Conservation (phyloP, 768 basidiomycete genomes). For the Lactifluus piperatus region DNA sequence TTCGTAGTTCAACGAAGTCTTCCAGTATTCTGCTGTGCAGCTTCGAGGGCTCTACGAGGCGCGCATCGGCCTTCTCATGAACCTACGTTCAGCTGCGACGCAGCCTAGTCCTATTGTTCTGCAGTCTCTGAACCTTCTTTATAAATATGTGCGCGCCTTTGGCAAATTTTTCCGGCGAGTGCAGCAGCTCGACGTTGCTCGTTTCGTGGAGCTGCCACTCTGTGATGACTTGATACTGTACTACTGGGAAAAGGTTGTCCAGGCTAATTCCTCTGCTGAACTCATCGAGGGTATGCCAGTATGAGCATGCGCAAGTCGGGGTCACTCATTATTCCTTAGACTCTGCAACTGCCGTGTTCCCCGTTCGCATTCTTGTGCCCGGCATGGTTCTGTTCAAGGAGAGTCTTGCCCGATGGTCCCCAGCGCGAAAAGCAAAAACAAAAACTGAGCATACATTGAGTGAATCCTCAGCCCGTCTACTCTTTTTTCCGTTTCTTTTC, state of each 20-base stretch:
- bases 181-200: slow-evolving; percentile 49
- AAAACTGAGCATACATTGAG: slow-evolving; percentile 53
- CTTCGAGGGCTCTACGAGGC: slow-evolving; percentile 46
- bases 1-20: slow-evolving; percentile 50
- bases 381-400: slow-evolving; percentile 84
- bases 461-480: slow-evolving; percentile 25
- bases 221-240: slow-evolving; percentile 64
- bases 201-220: slow-evolving; percentile 54
- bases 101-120: slow-evolving; percentile 31
- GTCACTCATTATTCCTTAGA: slow-evolving; percentile 34
- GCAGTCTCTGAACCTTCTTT: slow-evolving; percentile 47
- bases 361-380: slow-evolving; percentile 74
- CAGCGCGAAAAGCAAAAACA: slow-evolving; percentile 51
- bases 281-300: slow-evolving; percentile 43
- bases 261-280: slow-evolving; percentile 49
- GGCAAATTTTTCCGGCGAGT: slow-evolving; percentile 77
- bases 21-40: slow-evolving; percentile 49
- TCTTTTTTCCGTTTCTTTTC: not conserved
- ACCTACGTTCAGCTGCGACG: slow-evolving; percentile 31
- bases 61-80: slow-evolving; percentile 45
- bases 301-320: not conserved
- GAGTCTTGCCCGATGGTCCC: slow-evolving; percentile 69
- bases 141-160: slow-evolving; percentile 59
- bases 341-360: slow-evolving; percentile 53
- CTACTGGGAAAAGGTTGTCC: slow-evolving; percentile 74